Conservation (phyloP, 352 stramenopile genomes). For the Vaucheria bursata region DNA sequence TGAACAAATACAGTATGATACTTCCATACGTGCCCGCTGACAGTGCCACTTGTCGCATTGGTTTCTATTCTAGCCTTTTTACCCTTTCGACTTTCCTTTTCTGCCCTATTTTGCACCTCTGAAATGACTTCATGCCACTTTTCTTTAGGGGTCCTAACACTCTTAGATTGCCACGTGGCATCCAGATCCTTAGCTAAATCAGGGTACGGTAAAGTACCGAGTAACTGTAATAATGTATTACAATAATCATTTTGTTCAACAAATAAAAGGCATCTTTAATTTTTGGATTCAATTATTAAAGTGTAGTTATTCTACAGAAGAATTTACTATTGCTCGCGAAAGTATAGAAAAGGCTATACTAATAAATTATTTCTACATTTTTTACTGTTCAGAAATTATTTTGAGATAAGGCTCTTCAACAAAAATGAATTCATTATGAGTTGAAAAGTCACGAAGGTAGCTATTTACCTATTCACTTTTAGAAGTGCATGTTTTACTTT, state of each 20-base stretch:
- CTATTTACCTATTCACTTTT: no score
- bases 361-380: no score
- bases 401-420: no score
- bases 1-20: slow-evolving; percentile 90
- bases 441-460: no score
- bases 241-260: not conserved
- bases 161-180: not conserved
- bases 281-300: no score
- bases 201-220: not conserved
- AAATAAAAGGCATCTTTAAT: not conserved
- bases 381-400: no score
- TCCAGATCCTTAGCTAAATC: not conserved
- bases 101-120: not conserved
- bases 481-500: no score
- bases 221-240: not conserved
- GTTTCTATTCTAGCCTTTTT: not conserved
- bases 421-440: no score
- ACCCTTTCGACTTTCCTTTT: not conserved
- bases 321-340: not conserved
- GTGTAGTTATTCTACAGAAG: not conserved
- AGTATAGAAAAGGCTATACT: not conserved
- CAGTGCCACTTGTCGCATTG: not conserved
- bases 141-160: not conserved
- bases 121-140: not conserved
- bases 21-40: slow-evolving; percentile 69